A percentile compares a stretch with the other conserved stretches of the same genome.
Conservation (phyloP, 768 basidiomycete species). For the Cubamyces lactineus region DNA sequence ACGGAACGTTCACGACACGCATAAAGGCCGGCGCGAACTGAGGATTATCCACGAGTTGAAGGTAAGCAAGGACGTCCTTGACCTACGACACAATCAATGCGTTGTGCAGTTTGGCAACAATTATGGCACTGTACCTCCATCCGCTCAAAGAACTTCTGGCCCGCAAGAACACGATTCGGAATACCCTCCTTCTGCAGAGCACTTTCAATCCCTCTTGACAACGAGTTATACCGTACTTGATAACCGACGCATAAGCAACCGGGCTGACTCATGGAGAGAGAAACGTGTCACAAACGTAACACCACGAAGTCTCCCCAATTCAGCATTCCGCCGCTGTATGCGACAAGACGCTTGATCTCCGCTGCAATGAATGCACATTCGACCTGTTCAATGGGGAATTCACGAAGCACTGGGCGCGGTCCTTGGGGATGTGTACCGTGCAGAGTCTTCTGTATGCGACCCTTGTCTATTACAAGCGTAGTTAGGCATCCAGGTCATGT, state of each 20-base stretch:
- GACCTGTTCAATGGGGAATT: conserved; percentile 54
- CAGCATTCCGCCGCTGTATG: conserved; percentile 71
- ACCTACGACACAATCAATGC: conserved; percentile 45
- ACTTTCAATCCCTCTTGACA: conserved; percentile 75
- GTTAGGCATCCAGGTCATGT: background rate
- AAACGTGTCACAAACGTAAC: conserved; percentile 55
- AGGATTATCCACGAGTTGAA: conserved; percentile 82
- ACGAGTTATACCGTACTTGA: conserved; percentile 78
- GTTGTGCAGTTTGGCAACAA: background rate
- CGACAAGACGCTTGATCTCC: conserved; percentile 80
- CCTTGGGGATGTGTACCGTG: conserved; percentile 70
- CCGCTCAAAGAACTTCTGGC: conserved; percentile 87
- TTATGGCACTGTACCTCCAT: conserved; percentile 54
- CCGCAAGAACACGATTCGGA: conserved; percentile 73
- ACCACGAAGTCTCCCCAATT: conserved; percentile 79
- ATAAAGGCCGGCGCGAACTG: conserved; percentile 65
- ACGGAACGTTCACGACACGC: conserved; percentile 74
- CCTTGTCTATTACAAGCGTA: conserved; percentile 54
- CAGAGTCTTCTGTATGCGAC: conserved; percentile 74
- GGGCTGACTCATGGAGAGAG: background rate
- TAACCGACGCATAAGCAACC: background rate
- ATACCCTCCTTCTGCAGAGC: conserved; percentile 80
- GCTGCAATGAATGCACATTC: conserved; percentile 75
- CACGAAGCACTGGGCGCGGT: conserved; percentile 57
- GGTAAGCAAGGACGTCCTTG: conserved; percentile 80